Percentiles rank a stretch among this genome's conserved stretches.
Evolutionary conservation across 805 yeast genomes (phyloP).

Genomic region (Saturnispora bothae): DNA sequence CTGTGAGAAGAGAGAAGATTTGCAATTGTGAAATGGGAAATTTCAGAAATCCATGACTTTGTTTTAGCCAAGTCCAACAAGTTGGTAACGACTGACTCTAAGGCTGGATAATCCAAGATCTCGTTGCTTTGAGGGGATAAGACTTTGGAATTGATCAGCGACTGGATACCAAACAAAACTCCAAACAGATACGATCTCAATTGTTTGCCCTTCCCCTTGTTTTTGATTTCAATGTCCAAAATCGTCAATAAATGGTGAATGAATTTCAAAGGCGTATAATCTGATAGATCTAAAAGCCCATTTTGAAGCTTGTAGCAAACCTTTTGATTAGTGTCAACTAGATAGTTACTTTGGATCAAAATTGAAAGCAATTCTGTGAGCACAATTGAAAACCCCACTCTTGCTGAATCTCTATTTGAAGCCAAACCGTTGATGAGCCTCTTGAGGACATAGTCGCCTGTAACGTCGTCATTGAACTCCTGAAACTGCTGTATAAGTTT

Average conservation of each 20-base stretch:
- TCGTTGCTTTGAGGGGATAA: conserved; percentile 19
- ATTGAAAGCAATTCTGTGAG: conserved; percentile 54
- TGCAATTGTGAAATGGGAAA: conserved; percentile 61
- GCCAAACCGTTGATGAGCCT: conserved; percentile 74
- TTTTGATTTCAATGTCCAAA: conserved; percentile 30
- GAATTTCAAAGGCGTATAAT: conserved; percentile 31
- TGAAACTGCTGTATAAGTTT: conserved; percentile 50
- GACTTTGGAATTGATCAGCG: conserved; percentile 48
- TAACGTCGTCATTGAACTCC: conserved; percentile 33
- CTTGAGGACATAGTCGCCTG: conserved; percentile 74
- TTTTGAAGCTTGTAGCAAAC: background rate
- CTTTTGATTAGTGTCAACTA: background rate
- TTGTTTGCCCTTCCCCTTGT: conserved; percentile 62
- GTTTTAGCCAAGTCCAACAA: conserved; percentile 46
- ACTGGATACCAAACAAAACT: conserved; percentile 72
- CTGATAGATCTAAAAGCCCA: conserved; percentile 12
- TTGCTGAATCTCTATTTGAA: conserved; percentile 72
- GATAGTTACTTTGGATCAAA: conserved; percentile 12
- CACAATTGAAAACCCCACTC: conserved; percentile 84
- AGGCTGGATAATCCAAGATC: conserved; percentile 14
- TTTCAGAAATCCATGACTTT: conserved; percentile 83
- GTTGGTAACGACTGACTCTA: conserved; percentile 31
- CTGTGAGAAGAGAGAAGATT: conserved; percentile 32
- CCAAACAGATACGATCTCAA: conserved; percentile 77
- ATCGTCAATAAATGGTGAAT: conserved; percentile 27